Evolutionary conservation across 225 moss, liverwort and hornwort genomes (phyloP).

Genomic region (Marchantia paleacea): DNA sequence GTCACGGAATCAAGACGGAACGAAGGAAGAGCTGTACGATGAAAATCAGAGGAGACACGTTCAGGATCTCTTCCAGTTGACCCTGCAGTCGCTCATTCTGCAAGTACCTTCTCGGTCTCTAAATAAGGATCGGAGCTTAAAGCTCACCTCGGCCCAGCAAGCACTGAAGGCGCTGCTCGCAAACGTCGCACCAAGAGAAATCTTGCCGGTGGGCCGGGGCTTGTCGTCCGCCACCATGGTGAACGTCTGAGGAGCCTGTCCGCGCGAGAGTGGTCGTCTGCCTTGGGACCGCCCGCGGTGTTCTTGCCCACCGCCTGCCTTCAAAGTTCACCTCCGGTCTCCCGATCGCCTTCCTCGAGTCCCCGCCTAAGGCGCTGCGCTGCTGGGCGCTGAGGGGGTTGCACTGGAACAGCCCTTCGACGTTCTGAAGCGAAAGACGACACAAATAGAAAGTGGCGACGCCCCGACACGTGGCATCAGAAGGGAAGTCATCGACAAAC

Average conservation of each 20-base stretch:
- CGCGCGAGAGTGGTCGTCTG: background rate
- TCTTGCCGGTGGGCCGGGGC: constrained; percentile 37
- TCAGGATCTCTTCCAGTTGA: too few species aligned
- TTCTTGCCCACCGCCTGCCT: background rate
- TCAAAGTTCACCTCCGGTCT: background rate
- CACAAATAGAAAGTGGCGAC: background rate
- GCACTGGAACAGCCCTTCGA: background rate
- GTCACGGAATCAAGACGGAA: too few species aligned
- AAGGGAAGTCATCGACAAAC: background rate
- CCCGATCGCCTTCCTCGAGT: too few species aligned
- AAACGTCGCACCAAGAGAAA: constrained; percentile 77
- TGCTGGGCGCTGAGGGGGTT: too few species aligned
- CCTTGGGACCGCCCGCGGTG: background rate
- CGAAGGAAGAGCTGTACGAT: too few species aligned
- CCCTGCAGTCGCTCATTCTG: too few species aligned
- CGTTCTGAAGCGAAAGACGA: background rate
- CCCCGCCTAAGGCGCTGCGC: background rate
- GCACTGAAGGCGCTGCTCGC: constrained; percentile 86
- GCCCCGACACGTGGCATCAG: background rate
- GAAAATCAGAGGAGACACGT: too few species aligned
- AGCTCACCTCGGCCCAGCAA: constrained; percentile 80
- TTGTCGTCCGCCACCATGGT: constrained; percentile 54
- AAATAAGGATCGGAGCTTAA: too few species aligned
- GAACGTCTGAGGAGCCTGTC: background rate
- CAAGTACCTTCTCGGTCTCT: too few species aligned